These are phyloP conservation scores for Nepenthes gracilis DNA, from an alignment of 148 eudicot genomes.

Conservation along the genomic window DNA sequence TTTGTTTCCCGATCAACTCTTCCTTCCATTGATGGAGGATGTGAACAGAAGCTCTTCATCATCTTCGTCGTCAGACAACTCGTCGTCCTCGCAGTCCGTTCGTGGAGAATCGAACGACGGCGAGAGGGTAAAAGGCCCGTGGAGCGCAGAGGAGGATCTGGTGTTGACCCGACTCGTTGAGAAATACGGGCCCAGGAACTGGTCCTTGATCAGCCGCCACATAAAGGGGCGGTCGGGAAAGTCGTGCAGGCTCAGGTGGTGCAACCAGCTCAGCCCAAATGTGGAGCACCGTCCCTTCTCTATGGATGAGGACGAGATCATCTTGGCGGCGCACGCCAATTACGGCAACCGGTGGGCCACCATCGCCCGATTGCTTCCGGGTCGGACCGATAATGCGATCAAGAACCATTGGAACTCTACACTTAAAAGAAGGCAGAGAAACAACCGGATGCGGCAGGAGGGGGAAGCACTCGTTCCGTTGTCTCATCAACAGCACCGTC, in stretches of 20 bases:
- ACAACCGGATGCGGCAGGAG: not conserved
- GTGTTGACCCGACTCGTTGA: slow-evolving; percentile 47
- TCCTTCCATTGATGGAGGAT: too few species aligned
- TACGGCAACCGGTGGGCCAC: slow-evolving; percentile 60
- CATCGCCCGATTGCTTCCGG: slow-evolving; percentile 41
- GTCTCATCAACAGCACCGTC: not conserved
- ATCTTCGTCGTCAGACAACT: too few species aligned
- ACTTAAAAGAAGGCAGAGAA: slow-evolving; percentile 14
- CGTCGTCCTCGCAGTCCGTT: too few species aligned
- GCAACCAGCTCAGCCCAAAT: slow-evolving; percentile 45
- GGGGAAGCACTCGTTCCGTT: not conserved
- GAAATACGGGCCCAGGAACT: slow-evolving; percentile 35
- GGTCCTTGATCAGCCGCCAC: slow-evolving; percentile 44
- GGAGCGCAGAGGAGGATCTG: slow-evolving; percentile 58
- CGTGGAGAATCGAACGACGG: not conserved
- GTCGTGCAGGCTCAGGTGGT: slow-evolving; percentile 51
- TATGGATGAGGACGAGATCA: slow-evolving; percentile 29
- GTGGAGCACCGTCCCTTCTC: slow-evolving; percentile 48
- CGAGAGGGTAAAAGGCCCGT: slow-evolving; percentile 45
- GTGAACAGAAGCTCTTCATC: too few species aligned
- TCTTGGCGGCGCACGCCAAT: slow-evolving; percentile 30
- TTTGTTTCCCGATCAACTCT: too few species aligned
- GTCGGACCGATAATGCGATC: slow-evolving; percentile 51
- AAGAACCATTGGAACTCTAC: slow-evolving; percentile 69
- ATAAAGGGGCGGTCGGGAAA: slow-evolving; percentile 50